These are phyloP conservation scores for Aureobasidium sp. DNA, from an alignment of 2,329 filamentous ascomycete species.

Conservation along the genomic window DNA sequence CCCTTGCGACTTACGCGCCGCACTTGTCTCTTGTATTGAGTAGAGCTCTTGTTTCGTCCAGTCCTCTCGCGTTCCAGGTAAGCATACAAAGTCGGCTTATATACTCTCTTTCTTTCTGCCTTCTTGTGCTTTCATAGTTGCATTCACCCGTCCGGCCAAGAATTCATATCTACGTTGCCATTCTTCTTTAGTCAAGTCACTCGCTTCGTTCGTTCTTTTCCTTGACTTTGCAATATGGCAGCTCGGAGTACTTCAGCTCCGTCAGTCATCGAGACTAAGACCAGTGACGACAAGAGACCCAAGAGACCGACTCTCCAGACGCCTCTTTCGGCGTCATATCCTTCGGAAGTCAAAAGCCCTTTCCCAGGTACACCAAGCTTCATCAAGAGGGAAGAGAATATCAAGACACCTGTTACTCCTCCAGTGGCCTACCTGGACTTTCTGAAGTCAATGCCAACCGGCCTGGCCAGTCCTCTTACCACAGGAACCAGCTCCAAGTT, in stretches of 20 bases:
- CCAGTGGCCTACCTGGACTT: slow-evolving; percentile 89
- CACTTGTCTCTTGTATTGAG: neutral
- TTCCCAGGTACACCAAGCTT: slow-evolving; percentile 54
- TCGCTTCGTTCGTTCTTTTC: slow-evolving; percentile 3
- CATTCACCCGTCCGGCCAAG: neutral
- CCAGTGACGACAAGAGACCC: slow-evolving; percentile 26
- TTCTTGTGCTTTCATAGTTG: slow-evolving; percentile 15
- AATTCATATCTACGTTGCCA: neutral
- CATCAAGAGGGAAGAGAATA: slow-evolving; percentile 62
- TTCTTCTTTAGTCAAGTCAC: slow-evolving; percentile 2
- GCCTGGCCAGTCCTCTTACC: slow-evolving; percentile 62
- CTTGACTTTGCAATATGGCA: slow-evolving; percentile 8
- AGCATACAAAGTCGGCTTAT: slow-evolving; percentile 13
- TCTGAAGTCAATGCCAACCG: slow-evolving; percentile 68
- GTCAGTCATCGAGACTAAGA: slow-evolving; percentile 29
- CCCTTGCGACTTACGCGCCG: slow-evolving; percentile 13
- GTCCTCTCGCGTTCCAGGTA: neutral
- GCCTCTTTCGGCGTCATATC: slow-evolving; percentile 55
- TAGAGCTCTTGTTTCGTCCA: slow-evolving; percentile 1
- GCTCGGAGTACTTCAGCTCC: slow-evolving; percentile 25
- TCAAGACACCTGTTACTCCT: slow-evolving; percentile 82
- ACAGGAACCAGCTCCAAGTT: slow-evolving; percentile 49
- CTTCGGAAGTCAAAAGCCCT: slow-evolving; percentile 54
- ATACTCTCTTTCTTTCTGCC: slow-evolving; percentile 5
- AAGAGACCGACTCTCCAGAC: slow-evolving; percentile 43